Evolutionary conservation across 2,329 filamentous ascomycete species (phyloP).

Genomic region (Fusarium citri): DNA sequence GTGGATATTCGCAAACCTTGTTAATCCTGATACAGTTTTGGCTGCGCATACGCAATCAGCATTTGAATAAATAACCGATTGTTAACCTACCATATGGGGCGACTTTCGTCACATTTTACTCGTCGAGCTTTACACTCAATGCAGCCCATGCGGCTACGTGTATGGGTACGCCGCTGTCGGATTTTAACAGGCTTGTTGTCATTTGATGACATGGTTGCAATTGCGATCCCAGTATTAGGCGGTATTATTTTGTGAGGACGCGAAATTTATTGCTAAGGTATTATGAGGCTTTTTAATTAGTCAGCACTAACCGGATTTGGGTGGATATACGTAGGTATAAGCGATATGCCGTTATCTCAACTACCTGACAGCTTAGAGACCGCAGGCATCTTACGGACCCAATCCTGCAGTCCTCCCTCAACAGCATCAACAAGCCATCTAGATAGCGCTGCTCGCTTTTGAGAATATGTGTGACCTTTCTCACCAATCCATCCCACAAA

Average conservation of each 20-base stretch:
- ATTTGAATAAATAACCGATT: neutral
- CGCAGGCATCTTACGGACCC: too few relatives aligned
- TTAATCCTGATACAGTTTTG: constrained; percentile 7
- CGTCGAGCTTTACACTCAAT: constrained; percentile 6
- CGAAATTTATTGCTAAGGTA: neutral
- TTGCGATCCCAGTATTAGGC: neutral
- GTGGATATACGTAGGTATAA: neutral
- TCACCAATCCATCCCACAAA: too few relatives aligned
- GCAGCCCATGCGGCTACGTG: constrained; percentile 17
- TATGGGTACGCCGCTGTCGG: constrained; percentile 17
- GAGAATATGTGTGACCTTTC: too few relatives aligned
- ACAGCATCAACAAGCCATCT: too few relatives aligned
- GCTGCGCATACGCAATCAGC: neutral
- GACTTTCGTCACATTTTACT: constrained; percentile 16
- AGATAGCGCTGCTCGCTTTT: too few relatives aligned
- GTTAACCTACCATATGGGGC: constrained; percentile 17
- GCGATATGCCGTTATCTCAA: too few relatives aligned
- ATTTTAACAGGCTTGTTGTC: neutral
- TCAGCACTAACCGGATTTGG: constrained; percentile 16
- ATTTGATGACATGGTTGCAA: neutral
- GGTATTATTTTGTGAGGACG: neutral
- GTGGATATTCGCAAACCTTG: constrained; percentile 4
- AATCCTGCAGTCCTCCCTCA: too few relatives aligned
- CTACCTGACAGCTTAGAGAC: too few relatives aligned
- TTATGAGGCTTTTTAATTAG: neutral